These are phyloP conservation scores for Ciborinia camelliae DNA, from an alignment of 2,329 filamentous ascomycete genomes.

Conservation along the genomic window DNA sequence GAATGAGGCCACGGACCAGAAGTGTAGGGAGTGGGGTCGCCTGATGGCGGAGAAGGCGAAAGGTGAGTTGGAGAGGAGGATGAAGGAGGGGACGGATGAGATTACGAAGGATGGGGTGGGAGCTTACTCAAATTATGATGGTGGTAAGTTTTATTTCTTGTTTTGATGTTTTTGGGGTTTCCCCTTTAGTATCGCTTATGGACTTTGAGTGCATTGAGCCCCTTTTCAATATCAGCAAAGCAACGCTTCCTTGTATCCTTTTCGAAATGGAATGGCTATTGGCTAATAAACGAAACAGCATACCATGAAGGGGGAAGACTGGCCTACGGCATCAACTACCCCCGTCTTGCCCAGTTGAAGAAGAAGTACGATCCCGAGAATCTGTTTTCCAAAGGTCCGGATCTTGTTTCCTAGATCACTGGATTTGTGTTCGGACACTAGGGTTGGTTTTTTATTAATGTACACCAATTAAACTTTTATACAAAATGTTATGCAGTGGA, in stretches of 20 bases:
- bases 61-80: conserved; percentile 20
- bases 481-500: neutral
- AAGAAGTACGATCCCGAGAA: conserved; percentile 28
- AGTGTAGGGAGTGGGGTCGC: conserved; percentile 27
- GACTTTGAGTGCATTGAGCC: neutral
- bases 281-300: conserved; percentile 15
- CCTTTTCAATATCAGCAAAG: neutral
- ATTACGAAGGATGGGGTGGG: conserved; percentile 18
- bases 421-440: neutral
- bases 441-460: neutral
- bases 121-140: conserved; percentile 20
- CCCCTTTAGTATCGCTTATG: neutral
- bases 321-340: conserved; percentile 26
- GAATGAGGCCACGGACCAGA: conserved; percentile 22
- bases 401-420: conserved; percentile 7
- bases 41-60: conserved; percentile 23
- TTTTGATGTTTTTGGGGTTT: neutral
- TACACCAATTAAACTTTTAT: neutral
- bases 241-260: neutral
- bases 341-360: conserved; percentile 26
- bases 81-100: conserved; percentile 13
- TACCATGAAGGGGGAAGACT: conserved; percentile 20
- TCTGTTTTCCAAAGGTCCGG: conserved; percentile 16
- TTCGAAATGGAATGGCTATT: neutral
- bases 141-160: neutral